These are phyloP conservation scores for Ramaria sp. DNA, from an alignment of 768 basidiomycete species.

Conservation along the genomic window DNA sequence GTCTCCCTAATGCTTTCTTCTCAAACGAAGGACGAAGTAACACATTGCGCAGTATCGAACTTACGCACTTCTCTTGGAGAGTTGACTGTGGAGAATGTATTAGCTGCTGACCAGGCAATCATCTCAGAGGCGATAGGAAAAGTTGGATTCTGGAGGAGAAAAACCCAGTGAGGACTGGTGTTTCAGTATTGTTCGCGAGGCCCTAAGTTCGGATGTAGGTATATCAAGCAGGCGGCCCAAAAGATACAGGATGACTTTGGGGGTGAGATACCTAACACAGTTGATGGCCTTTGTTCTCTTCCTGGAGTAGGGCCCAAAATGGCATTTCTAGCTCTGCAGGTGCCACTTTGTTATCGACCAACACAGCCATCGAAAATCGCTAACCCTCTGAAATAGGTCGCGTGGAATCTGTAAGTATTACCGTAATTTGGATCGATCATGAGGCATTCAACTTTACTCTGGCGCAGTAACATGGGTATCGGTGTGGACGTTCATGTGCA, in stretches of 20 bases:
- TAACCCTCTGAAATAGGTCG: conserved; percentile 24
- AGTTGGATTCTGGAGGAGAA: conserved; percentile 89
- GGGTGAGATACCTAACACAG: conserved; percentile 81
- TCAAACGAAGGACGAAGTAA: conserved; percentile 91
- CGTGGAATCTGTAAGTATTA: conserved; percentile 63
- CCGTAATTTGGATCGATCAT: background rate
- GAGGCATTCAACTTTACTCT: background rate
- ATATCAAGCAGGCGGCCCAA: conserved; percentile 64
- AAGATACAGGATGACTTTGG: conserved; percentile 60
- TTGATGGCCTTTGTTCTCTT: conserved; percentile 78
- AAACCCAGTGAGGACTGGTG: conserved; percentile 52
- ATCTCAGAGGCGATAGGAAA: conserved; percentile 74
- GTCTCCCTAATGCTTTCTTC: conserved; percentile 93
- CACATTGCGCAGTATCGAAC: conserved; percentile 65
- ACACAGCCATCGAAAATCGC: background rate
- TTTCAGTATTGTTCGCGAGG: background rate
- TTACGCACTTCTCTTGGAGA: conserved; percentile 69
- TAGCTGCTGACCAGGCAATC: conserved; percentile 47
- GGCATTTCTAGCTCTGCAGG: conserved; percentile 77
- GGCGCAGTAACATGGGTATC: conserved; percentile 68
- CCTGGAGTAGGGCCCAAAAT: conserved; percentile 95
- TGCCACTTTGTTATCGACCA: background rate
- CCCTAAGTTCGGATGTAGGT: conserved; percentile 29
- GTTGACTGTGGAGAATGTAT: conserved; percentile 59
- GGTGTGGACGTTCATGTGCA: conserved; percentile 97